Base-by-base conservation (phyloP, 345 rosid genomes). In the Dipteronia sinensis region DNA sequence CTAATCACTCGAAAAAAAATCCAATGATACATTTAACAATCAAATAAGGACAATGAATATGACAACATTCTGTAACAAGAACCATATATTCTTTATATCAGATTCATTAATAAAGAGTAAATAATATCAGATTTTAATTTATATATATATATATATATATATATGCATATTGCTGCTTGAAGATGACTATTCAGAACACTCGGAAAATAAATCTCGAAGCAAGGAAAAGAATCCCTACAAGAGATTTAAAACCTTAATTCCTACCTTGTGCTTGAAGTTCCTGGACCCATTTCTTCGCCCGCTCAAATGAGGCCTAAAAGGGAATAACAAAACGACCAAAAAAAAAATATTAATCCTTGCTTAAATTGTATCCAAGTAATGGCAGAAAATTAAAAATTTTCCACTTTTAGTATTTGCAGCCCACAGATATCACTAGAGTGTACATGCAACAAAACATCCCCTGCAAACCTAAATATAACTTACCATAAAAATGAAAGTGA, bases 271-370 rank as follows among this genome's bases (percentile, higher is more conserved):
- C 87, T 70, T 86, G 98, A 80, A 96, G 97, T 83, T 95, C 98
- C 85, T 95, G 97, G 71, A 94, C 97, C 97, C 99, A 95, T 87
- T 93, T 94, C 82, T 92, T 92, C 2, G 99, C 99, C 77, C 93
- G 88, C 76, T 94, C 99, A 87, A 96, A 96, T 53, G 99, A 96
- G 23, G 90, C 89, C 99, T 94, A 51, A 76, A 79, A 71, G 65
- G 58, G 65, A 72, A 81, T 9, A 51, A 10, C 25, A 34, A 23
- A 10, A 64, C 0, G 6, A 19, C 19, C 10, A 13, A n/a, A n/a
- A 22, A n/a, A 22, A 9, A 34, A 40, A 47, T 16, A 4, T 42
- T 19, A 40, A 61, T 49, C 19, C 40, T 53, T 49, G 65, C 71
- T 31, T 16, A 15, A 27, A 67, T 40, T 23, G 38, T 2, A 13